Evolutionary conservation across 1,139 yeast species (phyloP).

Genomic region (Suhomyces terraborum): DNA sequence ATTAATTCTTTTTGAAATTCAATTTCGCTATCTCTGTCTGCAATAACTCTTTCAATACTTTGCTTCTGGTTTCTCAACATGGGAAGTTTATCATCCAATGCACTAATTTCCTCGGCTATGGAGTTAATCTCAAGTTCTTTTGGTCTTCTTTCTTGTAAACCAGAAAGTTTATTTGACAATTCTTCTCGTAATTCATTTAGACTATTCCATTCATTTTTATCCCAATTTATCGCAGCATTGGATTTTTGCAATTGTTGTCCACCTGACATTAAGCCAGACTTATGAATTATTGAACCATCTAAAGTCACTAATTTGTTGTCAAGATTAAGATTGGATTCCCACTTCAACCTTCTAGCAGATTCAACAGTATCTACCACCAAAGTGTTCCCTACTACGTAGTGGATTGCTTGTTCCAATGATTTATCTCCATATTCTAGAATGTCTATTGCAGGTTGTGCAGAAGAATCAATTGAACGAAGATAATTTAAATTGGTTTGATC

Average conservation of each 20-base stretch:
- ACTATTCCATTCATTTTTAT: slow-evolving; percentile 65
- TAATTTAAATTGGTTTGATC: slow-evolving; percentile 60
- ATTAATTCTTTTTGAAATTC: slow-evolving; percentile 44
- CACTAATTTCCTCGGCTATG: slow-evolving; percentile 54
- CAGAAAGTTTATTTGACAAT: slow-evolving; percentile 53
- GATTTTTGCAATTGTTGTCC: slow-evolving; percentile 54
- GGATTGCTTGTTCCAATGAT: slow-evolving; percentile 71
- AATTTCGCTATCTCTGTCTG: slow-evolving; percentile 59
- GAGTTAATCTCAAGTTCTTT: slow-evolving; percentile 61
- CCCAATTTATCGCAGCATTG: slow-evolving; percentile 57
- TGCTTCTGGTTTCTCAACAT: slow-evolving; percentile 51
- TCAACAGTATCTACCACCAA: slow-evolving; percentile 74
- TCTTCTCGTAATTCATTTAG: slow-evolving; percentile 64
- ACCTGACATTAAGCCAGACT: slow-evolving; percentile 91
- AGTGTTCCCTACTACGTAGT: slow-evolving; percentile 78
- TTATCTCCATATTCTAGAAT: slow-evolving; percentile 68
- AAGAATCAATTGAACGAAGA: slow-evolving; percentile 56
- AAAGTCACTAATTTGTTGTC: slow-evolving; percentile 74
- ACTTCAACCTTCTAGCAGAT: slow-evolving; percentile 70
- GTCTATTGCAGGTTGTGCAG: slow-evolving; percentile 70
- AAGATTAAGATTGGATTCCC: slow-evolving; percentile 53
- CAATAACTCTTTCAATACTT: slow-evolving; percentile 52
- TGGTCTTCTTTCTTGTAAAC: slow-evolving; percentile 51
- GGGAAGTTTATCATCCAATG: slow-evolving; percentile 57
- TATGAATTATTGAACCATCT: slow-evolving; percentile 84